Conservation (phyloP, 805 yeast genomes). For the Lipomyces kockii region DNA sequence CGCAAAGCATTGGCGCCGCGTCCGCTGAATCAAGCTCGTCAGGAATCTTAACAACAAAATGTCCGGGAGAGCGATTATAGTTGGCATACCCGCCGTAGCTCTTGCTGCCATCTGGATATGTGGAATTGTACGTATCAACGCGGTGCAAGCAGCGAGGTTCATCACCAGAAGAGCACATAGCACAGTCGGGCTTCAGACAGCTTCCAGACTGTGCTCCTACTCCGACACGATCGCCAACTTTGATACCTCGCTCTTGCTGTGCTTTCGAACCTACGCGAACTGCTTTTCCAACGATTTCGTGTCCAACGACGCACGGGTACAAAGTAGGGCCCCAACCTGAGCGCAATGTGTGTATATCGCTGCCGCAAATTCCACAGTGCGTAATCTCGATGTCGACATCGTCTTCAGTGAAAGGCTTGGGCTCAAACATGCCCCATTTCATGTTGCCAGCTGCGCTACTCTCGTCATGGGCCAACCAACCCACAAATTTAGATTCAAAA, state of each 20-base stretch:
- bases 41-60: conserved; percentile 67
- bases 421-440: conserved; percentile 25
- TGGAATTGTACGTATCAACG: conserved; percentile 57
- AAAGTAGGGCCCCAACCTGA: conserved; percentile 56
- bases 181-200: conserved; percentile 61
- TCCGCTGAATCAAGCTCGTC: conserved; percentile 54
- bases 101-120: conserved; percentile 51
- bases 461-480: background rate
- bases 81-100: conserved; percentile 73
- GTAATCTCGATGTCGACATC: conserved; percentile 50
- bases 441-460: background rate
- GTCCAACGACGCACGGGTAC: conserved; percentile 54
- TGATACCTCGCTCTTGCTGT: conserved; percentile 42
- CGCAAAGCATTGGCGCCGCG: conserved; percentile 77
- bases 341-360: conserved; percentile 56
- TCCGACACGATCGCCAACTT: conserved; percentile 77
- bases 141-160: conserved; percentile 60
- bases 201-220: conserved; percentile 70
- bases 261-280: conserved; percentile 58
- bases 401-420: conserved; percentile 36
- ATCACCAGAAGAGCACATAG: conserved; percentile 57
- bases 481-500: background rate
- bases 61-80: conserved; percentile 64
- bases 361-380: conserved; percentile 61
- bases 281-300: conserved; percentile 50